A percentile compares a stretch with the other conserved stretches of the same genome.
Evolutionary conservation across 2,329 filamentous ascomycete species (phyloP).

Genomic region (Scedosporium apiospermum): DNA sequence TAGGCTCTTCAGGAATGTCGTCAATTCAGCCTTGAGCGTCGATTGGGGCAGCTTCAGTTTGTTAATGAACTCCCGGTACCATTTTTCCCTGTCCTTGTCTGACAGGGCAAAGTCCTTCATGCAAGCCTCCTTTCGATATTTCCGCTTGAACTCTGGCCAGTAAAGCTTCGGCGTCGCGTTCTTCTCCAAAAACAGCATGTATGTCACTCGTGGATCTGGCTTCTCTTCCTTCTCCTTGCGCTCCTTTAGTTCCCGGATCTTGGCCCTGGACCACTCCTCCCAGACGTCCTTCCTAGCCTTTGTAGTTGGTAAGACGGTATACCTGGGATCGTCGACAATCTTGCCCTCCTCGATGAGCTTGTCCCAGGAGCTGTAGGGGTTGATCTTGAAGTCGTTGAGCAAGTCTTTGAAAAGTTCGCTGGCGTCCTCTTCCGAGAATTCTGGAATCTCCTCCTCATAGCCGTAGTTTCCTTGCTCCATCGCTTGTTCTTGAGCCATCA

Average conservation of each 20-base stretch:
- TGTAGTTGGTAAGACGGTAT: slow-evolving; percentile 74
- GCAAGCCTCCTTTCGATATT: slow-evolving; percentile 69
- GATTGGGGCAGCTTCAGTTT: slow-evolving; percentile 56
- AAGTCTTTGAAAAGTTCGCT: slow-evolving; percentile 74
- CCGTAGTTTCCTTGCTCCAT: slow-evolving; percentile 70
- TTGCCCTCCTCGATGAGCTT: slow-evolving; percentile 74
- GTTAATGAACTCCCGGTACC: slow-evolving; percentile 65
- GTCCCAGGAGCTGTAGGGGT: slow-evolving; percentile 87
- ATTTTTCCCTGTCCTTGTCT: slow-evolving; percentile 72
- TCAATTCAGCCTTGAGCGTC: slow-evolving; percentile 61
- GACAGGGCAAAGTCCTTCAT: slow-evolving; percentile 66
- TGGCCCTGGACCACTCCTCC: slow-evolving; percentile 72
- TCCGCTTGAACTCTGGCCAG: slow-evolving; percentile 94
- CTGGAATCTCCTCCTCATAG: slow-evolving; percentile 62
- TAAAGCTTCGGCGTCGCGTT: slow-evolving; percentile 86
- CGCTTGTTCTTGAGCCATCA: slow-evolving; percentile 80
- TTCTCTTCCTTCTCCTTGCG: slow-evolving; percentile 67
- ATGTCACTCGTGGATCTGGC: slow-evolving; percentile 73
- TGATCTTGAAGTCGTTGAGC: slow-evolving; percentile 72
- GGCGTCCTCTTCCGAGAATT: slow-evolving; percentile 67
- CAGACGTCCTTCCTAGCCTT: slow-evolving; percentile 73
- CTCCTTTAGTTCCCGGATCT: slow-evolving; percentile 63
- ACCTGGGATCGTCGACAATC: slow-evolving; percentile 77
- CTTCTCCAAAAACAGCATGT: slow-evolving; percentile 70
- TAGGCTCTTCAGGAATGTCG: slow-evolving; percentile 52